Evolutionary conservation across 345 rosid genomes (phyloP).

Genomic region (Eucalyptus melliodora): DNA sequence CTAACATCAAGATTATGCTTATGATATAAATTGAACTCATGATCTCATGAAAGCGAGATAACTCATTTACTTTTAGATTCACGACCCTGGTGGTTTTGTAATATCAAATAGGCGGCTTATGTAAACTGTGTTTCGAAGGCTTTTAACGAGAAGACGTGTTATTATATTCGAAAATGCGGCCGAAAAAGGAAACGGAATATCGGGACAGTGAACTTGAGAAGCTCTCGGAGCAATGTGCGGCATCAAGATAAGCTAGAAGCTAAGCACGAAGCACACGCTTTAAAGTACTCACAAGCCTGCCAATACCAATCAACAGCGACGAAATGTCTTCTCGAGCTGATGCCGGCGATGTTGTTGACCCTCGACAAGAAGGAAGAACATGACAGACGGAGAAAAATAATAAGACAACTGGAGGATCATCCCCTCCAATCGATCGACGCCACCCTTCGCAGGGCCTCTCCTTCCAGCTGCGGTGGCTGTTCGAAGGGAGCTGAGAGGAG

Average conservation of each 20-base stretch:
- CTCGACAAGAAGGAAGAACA: background rate
- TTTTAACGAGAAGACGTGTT: background rate
- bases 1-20: background rate
- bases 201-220: background rate
- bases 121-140: background rate
- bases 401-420: constrained; percentile 16
- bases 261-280: background rate
- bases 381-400: background rate
- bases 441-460: constrained; percentile 67
- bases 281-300: background rate
- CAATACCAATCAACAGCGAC: background rate
- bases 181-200: background rate
- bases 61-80: background rate
- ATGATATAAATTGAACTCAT: background rate
- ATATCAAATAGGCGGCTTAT: background rate
- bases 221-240: background rate
- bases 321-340: background rate
- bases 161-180: background rate
- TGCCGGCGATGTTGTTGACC: background rate
- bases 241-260: background rate
- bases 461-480: constrained; percentile 68
- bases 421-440: constrained; percentile 35
- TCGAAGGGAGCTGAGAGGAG: background rate
- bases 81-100: background rate
- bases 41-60: background rate